Conservation (phyloP, 768 basidiomycete genomes). For the Lactarius tabidus region DNA sequence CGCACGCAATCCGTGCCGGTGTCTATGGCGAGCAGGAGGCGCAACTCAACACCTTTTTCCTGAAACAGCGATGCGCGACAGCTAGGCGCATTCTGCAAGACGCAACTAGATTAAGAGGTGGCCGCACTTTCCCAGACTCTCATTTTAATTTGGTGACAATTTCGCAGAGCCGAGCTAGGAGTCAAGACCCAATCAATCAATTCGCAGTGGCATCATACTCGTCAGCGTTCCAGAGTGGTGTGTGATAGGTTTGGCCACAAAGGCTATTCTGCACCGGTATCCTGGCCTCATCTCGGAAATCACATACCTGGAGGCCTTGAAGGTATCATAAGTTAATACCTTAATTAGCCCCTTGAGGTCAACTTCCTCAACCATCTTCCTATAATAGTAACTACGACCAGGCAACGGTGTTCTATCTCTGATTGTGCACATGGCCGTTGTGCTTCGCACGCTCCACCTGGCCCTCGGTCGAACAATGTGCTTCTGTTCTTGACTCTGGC, state of each 20-base stretch:
- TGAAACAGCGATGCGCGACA: not conserved
- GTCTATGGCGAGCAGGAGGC: not conserved
- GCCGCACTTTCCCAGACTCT: not conserved
- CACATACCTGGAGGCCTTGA: not conserved
- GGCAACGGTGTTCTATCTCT: not conserved
- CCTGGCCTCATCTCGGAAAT: not conserved
- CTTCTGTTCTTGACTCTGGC: constrained; percentile 1
- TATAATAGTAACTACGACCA: not conserved
- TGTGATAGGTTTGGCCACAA: not conserved
- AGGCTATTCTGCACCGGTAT: not conserved
- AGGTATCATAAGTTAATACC: constrained; percentile 5
- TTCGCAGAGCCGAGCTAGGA: not conserved
- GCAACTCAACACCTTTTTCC: not conserved
- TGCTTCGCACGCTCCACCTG: constrained; percentile 5
- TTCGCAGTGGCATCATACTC: not conserved
- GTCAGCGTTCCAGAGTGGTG: constrained; percentile 1
- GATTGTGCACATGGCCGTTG: constrained; percentile 5
- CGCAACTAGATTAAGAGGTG: not conserved
- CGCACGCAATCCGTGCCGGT: not conserved
- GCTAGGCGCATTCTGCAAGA: not conserved
- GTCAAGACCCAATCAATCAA: constrained; percentile 10
- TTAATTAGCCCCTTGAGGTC: not conserved
- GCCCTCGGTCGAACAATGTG: not conserved
- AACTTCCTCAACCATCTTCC: not conserved
- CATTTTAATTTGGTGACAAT: constrained; percentile 12